A percentile compares a stretch with the other conserved stretches of the same genome.
Conservation (phyloP, 352 stramenopile genomes). For the Albugo candida region DNA sequence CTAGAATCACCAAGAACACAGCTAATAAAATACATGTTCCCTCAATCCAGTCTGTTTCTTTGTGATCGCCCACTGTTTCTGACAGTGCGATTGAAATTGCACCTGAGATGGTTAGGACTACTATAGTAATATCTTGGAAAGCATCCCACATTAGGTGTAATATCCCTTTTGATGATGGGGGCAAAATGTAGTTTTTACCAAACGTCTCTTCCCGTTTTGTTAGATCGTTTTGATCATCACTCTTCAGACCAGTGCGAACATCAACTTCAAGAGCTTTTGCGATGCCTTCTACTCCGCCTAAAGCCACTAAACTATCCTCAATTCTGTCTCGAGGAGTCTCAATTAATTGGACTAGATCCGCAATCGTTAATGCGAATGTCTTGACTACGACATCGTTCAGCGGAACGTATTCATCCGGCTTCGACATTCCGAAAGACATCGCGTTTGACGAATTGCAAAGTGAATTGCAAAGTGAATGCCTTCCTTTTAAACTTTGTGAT, state of each 20-base stretch:
- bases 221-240: conserved; percentile 17
- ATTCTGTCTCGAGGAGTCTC: conserved; percentile 39
- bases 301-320: conserved; percentile 14
- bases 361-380: too few species aligned
- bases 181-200: conserved; percentile 40
- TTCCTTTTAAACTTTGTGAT: too few species aligned
- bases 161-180: conserved; percentile 29
- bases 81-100: conserved; percentile 64
- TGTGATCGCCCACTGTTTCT: conserved; percentile 23
- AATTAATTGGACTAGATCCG: conserved; percentile 38
- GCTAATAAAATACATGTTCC: conserved; percentile 78
- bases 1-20: conserved; percentile 70
- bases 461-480: too few species aligned
- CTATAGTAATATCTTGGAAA: conserved; percentile 80
- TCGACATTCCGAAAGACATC: too few species aligned
- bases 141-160: conserved; percentile 77
- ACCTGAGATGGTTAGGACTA: conserved; percentile 75
- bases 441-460: too few species aligned
- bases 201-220: conserved; percentile 22
- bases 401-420: too few species aligned
- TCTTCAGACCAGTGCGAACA: conserved; percentile 25
- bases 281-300: conserved; percentile 31
- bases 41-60: conserved; percentile 66
- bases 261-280: conserved; percentile 22
- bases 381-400: too few species aligned